Base-by-base conservation (phyloP, 768 basidiomycete genomes). In the Boletellus emodensis region DNA sequence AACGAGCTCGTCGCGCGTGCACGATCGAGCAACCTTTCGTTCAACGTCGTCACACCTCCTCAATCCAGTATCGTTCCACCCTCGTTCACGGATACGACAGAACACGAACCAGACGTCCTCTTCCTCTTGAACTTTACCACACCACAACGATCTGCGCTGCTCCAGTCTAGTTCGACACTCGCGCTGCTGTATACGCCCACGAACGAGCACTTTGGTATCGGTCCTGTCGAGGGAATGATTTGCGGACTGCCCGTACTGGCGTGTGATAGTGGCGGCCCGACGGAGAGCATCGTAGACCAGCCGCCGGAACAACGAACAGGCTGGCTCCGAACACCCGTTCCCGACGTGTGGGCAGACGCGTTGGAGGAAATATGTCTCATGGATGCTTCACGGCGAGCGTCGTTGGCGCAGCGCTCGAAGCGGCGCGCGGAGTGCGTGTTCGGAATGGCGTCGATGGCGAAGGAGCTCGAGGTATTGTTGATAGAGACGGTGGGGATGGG, bases 191-290 rank as follows among this genome's bases (percentile, higher is more conserved):
- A 99, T 66, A 99, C 95, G 0, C 96, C 95, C 0, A 73, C 80
- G 8, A 95, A 95, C 66, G 95, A 99, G 61, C 95, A 99, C 66
- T 96, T 98, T 65, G 96, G 95, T 2, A 97, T 99, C 57, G 94
- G 87, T 0, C 95, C 96, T 2, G 80, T 97, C 3, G 95, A 99
- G 66, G 94, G 83, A 0, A 97, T 97, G 93, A 79, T 83, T 8
- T 94, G 89, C 41, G 91, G 93, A 3, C 67, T 98, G 0, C 93
- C 94, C 0, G 87, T 98, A 1, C 70, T 99, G 17, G 94, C 94
- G 0, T 91, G 87, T 59, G 71, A 90, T 62, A 84, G 80, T 51
- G 91, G 90, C 14, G 95, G 95, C 3, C 96, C 96, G 9, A 89
- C 83, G 2, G 96, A 99, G 71, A 95, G 88, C 48, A 71, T 95